Base-by-base conservation (phyloP, 208 protist genomes). In the Acanthamoeba sp. region DNA sequence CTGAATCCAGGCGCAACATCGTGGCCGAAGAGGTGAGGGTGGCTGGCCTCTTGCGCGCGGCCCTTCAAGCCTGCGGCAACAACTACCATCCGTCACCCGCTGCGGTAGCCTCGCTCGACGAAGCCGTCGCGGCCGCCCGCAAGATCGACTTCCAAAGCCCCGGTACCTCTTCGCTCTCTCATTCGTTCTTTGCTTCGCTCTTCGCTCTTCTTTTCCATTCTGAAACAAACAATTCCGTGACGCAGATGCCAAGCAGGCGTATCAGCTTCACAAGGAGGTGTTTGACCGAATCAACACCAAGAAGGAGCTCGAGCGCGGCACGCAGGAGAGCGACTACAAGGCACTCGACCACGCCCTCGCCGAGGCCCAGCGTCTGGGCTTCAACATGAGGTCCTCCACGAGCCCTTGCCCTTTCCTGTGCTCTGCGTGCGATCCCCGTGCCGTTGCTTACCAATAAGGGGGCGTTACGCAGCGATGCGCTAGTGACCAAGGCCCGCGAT, bases 111-210 rank as follows among this genome's bases (percentile, higher is more conserved):
- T 38, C 69, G 69, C 69, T 78, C 69, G 69, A 78, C 38, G 69
- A 78, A 78, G 69, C 69, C 38, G 69, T 78, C 18, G 1, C 69
- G 16, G 69, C 69, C 14, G 69, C 69, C 36, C 29, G 38, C 36
- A 78, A 78, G 69, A 78, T 78, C 69, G 69, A 78, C 38, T 78
- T 45, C 69, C 69, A 78, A 34, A 78, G 69, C 69, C 24, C 69
- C 22, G 69, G 69, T 78, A 73, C 34, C 10, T 78, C 69, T 45
- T 45, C 69, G 38, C 20, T 32, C 4, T n/a, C 36, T 18, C 34
- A 48, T 38, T 38, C 36, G 29, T 45, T 45, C 18, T 20, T 78
- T 78, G n/a, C n/a, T 73, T 59, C 22, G 2, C 55, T 59, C n/a
- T 48, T 10, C 42, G 42, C 10, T 48, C 42, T 48, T 48, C 10